Conservation (phyloP, 2,329 filamentous ascomycete genomes). For the Arthrobotrys entomopaga region DNA sequence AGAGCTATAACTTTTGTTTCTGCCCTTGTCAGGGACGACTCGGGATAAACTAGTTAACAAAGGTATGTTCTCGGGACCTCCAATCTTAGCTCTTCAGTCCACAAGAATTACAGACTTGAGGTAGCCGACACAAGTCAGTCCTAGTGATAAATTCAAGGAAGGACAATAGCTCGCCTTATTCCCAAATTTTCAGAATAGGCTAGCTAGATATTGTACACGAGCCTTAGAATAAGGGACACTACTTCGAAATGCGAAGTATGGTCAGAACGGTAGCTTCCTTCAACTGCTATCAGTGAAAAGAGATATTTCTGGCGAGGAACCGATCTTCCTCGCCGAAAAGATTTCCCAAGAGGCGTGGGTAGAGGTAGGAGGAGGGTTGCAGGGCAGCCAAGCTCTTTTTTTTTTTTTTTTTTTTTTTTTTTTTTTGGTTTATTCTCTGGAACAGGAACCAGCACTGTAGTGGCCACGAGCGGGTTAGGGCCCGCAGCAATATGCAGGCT, state of each 20-base stretch:
- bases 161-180: slow-evolving; percentile 17
- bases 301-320: slow-evolving; percentile 31
- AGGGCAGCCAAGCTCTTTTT: slow-evolving; percentile 27
- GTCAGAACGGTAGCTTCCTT: slow-evolving; percentile 8
- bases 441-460: slow-evolving; percentile 11
- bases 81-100: slow-evolving; percentile 26
- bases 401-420: slow-evolving; percentile 37
- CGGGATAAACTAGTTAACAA: slow-evolving; percentile 36
- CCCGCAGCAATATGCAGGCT: slow-evolving; percentile 25
- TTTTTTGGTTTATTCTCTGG: slow-evolving; percentile 9
- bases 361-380: slow-evolving; percentile 23
- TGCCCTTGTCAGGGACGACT: slow-evolving; percentile 37
- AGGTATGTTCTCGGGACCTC: slow-evolving; percentile 31
- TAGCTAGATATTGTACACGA: not conserved
- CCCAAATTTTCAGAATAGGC: slow-evolving; percentile 12
- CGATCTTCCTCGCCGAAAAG: slow-evolving; percentile 49
- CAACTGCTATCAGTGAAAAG: slow-evolving; percentile 29
- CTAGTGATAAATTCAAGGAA: slow-evolving; percentile 23
- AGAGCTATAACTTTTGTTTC: slow-evolving; percentile 22
- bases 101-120: slow-evolving; percentile 32
- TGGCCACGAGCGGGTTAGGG: slow-evolving; percentile 50
- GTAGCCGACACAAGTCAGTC: slow-evolving; percentile 44
- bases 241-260: slow-evolving; percentile 20
- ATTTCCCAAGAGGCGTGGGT: slow-evolving; percentile 44
- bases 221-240: slow-evolving; percentile 5